These are phyloP conservation scores for Xylaria cubensis DNA, from an alignment of 495 filamentous ascomycete genomes.

Conservation along the genomic window DNA sequence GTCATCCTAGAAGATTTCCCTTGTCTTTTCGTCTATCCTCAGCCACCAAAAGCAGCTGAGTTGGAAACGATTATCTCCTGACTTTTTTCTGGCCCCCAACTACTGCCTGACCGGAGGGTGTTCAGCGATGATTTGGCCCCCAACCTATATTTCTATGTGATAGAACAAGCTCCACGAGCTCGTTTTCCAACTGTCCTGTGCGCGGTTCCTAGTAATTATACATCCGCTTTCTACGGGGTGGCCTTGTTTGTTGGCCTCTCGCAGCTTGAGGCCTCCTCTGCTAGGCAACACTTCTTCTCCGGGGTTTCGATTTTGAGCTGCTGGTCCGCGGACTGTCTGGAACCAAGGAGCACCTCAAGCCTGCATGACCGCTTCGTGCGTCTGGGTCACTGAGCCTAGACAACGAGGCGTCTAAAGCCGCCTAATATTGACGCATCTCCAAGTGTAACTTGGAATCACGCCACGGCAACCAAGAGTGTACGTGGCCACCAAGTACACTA, in stretches of 20 bases:
- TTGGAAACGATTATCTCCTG: not conserved
- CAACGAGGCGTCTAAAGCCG: not conserved
- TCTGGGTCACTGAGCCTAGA: not conserved
- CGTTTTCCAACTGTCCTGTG: not conserved
- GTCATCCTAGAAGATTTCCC: not conserved
- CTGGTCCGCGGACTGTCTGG: not conserved
- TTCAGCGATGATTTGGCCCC: not conserved
- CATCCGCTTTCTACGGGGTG: not conserved
- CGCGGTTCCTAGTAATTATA: not conserved
- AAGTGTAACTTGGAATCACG: not conserved
- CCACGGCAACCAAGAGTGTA: not conserved
- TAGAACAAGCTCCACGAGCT: not conserved
- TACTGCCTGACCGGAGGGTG: not conserved
- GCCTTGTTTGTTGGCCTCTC: not conserved
- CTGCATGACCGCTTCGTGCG: not conserved
- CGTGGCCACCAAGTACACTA: not conserved
- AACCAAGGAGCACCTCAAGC: not conserved
- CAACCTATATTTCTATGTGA: not conserved
- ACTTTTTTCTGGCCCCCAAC: slow-evolving; percentile 17
- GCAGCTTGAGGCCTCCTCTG: slow-evolving; percentile 18
- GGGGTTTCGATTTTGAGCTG: not conserved
- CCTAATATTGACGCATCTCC: not conserved
- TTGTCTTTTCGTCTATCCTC: slow-evolving; percentile 12
- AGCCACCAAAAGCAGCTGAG: slow-evolving; percentile 9
- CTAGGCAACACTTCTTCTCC: not conserved